Conservation (phyloP, 176 grass and related monocot species). For the Musa acuminata region DNA sequence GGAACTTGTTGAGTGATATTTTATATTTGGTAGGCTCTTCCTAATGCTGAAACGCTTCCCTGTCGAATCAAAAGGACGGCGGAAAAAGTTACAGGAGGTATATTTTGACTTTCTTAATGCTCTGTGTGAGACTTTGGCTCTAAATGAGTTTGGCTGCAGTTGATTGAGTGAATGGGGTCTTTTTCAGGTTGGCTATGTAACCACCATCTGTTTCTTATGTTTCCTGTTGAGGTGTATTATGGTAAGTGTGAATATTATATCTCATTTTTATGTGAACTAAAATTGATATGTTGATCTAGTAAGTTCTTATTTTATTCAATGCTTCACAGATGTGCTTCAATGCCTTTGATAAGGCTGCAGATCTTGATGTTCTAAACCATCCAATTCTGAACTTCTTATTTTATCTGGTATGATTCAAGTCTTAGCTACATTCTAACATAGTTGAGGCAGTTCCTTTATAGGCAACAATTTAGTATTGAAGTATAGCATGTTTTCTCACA, state of each 20-base stretch:
- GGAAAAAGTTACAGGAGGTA: constrained; percentile 67
- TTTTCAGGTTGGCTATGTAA: constrained; percentile 76
- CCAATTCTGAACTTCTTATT: constrained; percentile 92
- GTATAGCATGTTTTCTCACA: too few relatives aligned
- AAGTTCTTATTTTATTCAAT: constrained; percentile 11
- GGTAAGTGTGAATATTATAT: constrained; percentile 29
- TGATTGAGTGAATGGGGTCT: background rate
- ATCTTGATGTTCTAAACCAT: constrained; percentile 87
- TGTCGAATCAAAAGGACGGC: constrained; percentile 73
- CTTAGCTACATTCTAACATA: background rate
- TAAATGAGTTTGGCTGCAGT: background rate
- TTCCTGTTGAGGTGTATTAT: constrained; percentile 87
- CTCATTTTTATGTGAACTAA: constrained; percentile 5
- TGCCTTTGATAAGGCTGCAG: constrained; percentile 78
- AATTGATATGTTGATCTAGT: background rate
- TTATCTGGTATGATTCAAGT: constrained; percentile 58
- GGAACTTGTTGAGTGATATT: background rate
- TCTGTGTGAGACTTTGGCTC: background rate
- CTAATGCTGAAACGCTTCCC: constrained; percentile 74
- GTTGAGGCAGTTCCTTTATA: background rate
- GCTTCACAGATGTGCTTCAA: constrained; percentile 78
- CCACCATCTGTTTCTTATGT: constrained; percentile 81
- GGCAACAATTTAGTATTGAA: background rate
- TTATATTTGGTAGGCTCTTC: constrained; percentile 38
- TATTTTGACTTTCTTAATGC: background rate